A percentile compares a stretch with the other conserved stretches of the same genome.
These are phyloP conservation scores for Monilinia vaccinii-corymbosi DNA, from an alignment of 2,329 filamentous ascomycete genomes.

Conservation along the genomic window DNA sequence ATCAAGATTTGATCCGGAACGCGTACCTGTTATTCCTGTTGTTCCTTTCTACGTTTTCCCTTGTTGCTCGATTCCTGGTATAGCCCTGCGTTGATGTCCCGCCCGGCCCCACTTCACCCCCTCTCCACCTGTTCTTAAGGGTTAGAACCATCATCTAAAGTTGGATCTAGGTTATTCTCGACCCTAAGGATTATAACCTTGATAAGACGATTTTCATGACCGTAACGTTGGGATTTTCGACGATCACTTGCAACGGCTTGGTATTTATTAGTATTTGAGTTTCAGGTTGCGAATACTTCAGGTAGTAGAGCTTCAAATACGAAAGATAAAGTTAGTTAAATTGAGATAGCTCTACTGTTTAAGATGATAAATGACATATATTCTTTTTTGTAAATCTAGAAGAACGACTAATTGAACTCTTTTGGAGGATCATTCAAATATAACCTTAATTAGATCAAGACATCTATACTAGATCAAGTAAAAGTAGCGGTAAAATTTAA, in stretches of 20 bases:
- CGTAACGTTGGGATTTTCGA: too few relatives aligned
- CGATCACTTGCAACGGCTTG: neutral
- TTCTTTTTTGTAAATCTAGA: too few relatives aligned
- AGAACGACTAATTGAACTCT: too few relatives aligned
- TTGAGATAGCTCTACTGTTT: too few relatives aligned
- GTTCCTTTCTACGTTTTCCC: neutral
- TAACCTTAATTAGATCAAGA: too few relatives aligned
- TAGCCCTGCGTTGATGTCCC: neutral
- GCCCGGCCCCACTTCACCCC: neutral
- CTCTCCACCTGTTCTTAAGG: too few relatives aligned
- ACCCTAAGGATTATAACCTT: neutral
- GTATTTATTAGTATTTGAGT: neutral
- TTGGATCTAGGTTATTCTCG: neutral
- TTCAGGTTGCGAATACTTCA: neutral
- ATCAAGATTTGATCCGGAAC: neutral
- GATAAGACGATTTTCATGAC: neutral
- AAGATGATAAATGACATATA: too few relatives aligned
- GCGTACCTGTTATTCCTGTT: neutral
- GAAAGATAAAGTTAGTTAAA: too few relatives aligned
- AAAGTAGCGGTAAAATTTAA: too few relatives aligned
- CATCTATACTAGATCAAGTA: too few relatives aligned
- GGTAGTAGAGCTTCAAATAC: neutral
- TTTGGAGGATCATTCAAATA: too few relatives aligned
- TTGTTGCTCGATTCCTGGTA: neutral
- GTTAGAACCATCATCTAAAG: neutral